Conservation (phyloP, 257 asterid species). For the Orobanche coerulescens region DNA sequence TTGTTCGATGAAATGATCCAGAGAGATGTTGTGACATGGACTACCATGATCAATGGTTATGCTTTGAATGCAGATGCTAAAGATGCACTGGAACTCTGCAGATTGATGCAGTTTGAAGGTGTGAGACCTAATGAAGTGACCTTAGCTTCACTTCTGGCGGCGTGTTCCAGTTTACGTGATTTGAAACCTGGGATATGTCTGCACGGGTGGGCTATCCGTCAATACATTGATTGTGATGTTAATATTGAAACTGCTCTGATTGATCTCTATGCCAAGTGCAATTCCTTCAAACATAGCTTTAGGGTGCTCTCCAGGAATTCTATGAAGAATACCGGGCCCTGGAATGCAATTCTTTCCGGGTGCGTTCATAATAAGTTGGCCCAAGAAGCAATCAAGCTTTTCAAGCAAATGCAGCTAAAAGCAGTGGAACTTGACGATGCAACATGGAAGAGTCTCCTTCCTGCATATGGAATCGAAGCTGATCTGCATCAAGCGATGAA, state of each 20-base stretch:
- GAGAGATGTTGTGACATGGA: constrained; percentile 85
- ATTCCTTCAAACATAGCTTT: constrained; percentile 36
- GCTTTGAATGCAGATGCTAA: constrained; percentile 33
- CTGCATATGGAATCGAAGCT: constrained; percentile 72
- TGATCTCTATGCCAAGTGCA: constrained; percentile 77
- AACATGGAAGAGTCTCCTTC: constrained; percentile 79
- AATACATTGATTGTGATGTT: constrained; percentile 52
- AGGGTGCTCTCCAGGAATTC: constrained; percentile 55
- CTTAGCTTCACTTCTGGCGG: constrained; percentile 63
- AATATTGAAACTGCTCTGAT: constrained; percentile 74
- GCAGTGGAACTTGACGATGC: constrained; percentile 63
- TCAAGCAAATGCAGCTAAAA: constrained; percentile 59
- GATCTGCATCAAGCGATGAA: constrained; percentile 62
- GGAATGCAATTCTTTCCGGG: constrained; percentile 82
- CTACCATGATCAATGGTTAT: constrained; percentile 72
- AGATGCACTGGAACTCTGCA: constrained; percentile 49
- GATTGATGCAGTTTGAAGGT: constrained; percentile 68
- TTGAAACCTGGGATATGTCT: constrained; percentile 75
- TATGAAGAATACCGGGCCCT: constrained; percentile 67
- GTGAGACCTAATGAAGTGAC: constrained; percentile 80
- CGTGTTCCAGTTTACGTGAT: constrained; percentile 44
- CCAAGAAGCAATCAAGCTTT: constrained; percentile 53
- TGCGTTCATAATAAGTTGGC: constrained; percentile 52
- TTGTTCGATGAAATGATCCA: constrained; percentile 53
- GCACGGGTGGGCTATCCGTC: constrained; percentile 86